Conservation (phyloP, 2,329 filamentous ascomycete species). For the Aspergillus intermedius region DNA sequence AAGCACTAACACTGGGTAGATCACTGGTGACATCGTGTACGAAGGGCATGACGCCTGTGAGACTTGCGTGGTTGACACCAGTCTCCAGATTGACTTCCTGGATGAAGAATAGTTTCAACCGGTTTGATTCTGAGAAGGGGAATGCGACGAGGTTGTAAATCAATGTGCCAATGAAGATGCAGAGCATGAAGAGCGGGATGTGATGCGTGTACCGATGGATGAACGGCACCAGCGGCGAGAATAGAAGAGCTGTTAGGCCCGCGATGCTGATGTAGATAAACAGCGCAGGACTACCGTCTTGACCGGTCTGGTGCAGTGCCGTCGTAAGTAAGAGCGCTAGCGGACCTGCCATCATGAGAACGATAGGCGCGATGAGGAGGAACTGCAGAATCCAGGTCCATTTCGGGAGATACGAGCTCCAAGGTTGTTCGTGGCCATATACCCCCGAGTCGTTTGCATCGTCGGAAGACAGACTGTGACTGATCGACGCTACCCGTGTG, state of each 20-base stretch:
- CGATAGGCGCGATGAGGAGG: slow-evolving; percentile 69
- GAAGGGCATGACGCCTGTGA: slow-evolving; percentile 63
- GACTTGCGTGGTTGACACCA: slow-evolving; percentile 61
- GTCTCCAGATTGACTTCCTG: slow-evolving; percentile 73
- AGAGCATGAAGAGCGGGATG: slow-evolving; percentile 67
- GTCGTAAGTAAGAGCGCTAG: slow-evolving; percentile 66
- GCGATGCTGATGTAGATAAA: slow-evolving; percentile 66
- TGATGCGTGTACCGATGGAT: slow-evolving; percentile 81
- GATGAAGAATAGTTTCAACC: slow-evolving; percentile 81
- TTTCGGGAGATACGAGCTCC: slow-evolving; percentile 70
- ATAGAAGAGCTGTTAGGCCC: slow-evolving; percentile 60
- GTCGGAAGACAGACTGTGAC: slow-evolving; percentile 17
- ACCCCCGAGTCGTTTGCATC: slow-evolving; percentile 18
- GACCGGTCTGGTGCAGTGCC: slow-evolving; percentile 70
- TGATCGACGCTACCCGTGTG: slow-evolving; percentile 26
- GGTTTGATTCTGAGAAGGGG: slow-evolving; percentile 72
- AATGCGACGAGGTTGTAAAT: slow-evolving; percentile 83
- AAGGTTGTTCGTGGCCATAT: slow-evolving; percentile 71
- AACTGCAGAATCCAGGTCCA: slow-evolving; percentile 90
- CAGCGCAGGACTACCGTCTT: slow-evolving; percentile 70
- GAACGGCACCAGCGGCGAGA: slow-evolving; percentile 75
- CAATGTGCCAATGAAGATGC: slow-evolving; percentile 66
- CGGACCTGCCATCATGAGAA: slow-evolving; percentile 70
- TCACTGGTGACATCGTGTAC: slow-evolving; percentile 59
- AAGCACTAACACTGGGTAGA: slow-evolving; percentile 59